Evolutionary conservation across 2,329 filamentous ascomycete species (phyloP), one percentile per base, ranked within the genome.

Genomic region (Xylariales sp.): DNA sequence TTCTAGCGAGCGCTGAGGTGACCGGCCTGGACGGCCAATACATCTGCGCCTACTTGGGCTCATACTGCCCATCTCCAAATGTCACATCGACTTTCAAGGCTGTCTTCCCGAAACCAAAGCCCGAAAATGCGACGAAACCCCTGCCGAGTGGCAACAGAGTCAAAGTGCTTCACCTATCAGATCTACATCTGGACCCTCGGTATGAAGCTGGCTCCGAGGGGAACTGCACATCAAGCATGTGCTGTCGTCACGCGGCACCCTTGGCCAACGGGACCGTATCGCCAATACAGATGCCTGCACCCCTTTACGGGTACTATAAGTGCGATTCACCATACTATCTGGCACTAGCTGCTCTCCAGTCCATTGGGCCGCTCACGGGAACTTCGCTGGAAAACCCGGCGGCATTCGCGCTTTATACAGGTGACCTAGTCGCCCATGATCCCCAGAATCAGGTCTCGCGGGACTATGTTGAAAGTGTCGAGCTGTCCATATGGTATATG

Each of bases 321-420:
- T 80, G 77, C 50, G 77, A 80, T 51, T 74, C 74, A 6, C 76
- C 76, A 2, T 79, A 78, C 47, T 76, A 74, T 40, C 63, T 81
- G 5, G 73, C 68, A 9, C 61, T 78, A 5, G 73, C 75, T 7
- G 76, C 74, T 14, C 55, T 80, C 12, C 69, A 79, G 54, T 71
- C 76, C 2, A 68, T 80, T 28, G 71, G 65, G 1, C 69, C 76
- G 5, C 53, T 80, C 51, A 79, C 76, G 2, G 76, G 76, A 4
- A 79, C 75, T 7, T 69, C 67, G 3, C 53, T 56, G 18, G 47
- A 64, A 3, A 52, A 66, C 4, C 65, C 70, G 5, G 62, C 76
- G 8, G 76, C 68, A 1, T 77, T 72, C 64, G 70, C 71, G 0
- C 57, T 79, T 15, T 80, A 78, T 50, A 79, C 75, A 2, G 75